These are phyloP conservation scores for Amylocarpus encephaloides DNA, from an alignment of 2,329 filamentous ascomycete species.

Conservation along the genomic window DNA sequence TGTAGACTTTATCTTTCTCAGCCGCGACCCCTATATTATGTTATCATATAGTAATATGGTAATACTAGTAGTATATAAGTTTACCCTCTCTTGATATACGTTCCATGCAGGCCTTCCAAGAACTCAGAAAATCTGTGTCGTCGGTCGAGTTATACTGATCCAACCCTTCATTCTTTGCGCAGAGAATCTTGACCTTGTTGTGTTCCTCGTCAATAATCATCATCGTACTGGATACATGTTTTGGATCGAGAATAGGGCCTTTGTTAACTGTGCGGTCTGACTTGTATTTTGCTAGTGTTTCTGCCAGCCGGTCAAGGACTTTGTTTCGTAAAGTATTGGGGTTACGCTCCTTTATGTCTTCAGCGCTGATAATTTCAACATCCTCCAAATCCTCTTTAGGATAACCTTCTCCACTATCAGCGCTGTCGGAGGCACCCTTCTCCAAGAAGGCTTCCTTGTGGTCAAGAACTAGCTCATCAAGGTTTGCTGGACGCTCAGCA, in stretches of 20 bases:
- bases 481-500: conserved; percentile 8
- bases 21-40: not conserved
- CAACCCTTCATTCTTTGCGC: conserved; percentile 9
- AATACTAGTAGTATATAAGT: conserved; percentile 1
- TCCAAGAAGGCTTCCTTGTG: conserved; percentile 6
- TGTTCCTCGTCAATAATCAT: conserved; percentile 9
- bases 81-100: conserved; percentile 5
- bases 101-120: conserved; percentile 9
- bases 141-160: conserved; percentile 6
- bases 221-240: conserved; percentile 11
- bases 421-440: not conserved
- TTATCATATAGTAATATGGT: not conserved
- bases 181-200: conserved; percentile 7
- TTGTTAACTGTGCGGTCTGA: conserved; percentile 9
- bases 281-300: conserved; percentile 14
- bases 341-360: conserved; percentile 4
- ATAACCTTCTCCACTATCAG: conserved; percentile 9
- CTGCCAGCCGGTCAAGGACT: conserved; percentile 10
- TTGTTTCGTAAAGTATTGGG: conserved; percentile 5
- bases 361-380: conserved; percentile 9
- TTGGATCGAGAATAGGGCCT: conserved; percentile 8
- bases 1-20: not conserved
- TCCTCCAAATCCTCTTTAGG: conserved; percentile 7
- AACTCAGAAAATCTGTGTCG: conserved; percentile 9
- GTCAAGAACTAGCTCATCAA: conserved; percentile 9